Percentiles rank a stretch among this genome's conserved stretches.
Conservation (phyloP, 192 early-diverging fungal species). For the Coemansia sp. region DNA sequence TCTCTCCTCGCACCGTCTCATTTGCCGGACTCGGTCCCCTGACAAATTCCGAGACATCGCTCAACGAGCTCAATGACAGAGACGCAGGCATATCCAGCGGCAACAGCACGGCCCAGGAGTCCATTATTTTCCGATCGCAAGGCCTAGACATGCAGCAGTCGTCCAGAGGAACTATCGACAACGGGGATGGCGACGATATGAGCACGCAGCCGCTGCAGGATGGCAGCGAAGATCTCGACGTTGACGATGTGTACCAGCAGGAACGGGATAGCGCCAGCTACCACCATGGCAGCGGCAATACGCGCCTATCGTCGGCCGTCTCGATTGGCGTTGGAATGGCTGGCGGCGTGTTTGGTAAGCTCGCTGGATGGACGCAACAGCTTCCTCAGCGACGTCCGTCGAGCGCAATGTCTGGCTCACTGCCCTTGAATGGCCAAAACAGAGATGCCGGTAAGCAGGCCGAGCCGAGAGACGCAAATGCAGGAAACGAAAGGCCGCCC, state of each 20-base stretch:
- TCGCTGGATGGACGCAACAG: conserved; percentile 32
- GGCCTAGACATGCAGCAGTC: neutral
- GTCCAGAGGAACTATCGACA: neutral
- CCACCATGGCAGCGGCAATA: neutral
- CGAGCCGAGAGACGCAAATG: neutral
- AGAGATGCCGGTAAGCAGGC: neutral
- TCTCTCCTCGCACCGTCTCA: conserved; percentile 18
- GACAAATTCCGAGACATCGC: conserved; percentile 9
- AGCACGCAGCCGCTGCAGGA: conserved; percentile 13
- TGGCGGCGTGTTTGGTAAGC: conserved; percentile 34
- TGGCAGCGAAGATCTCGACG: neutral
- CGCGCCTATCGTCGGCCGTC: neutral
- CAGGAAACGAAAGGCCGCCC: neutral
- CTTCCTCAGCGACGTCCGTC: conserved; percentile 19
- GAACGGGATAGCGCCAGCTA: neutral
- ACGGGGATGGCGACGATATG: neutral
- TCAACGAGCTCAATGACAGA: neutral
- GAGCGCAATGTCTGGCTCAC: conserved; percentile 2
- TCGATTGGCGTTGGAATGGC: conserved; percentile 34
- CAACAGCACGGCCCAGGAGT: conserved; percentile 10
- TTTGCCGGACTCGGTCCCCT: conserved; percentile 12
- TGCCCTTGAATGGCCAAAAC: neutral
- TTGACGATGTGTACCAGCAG: neutral
- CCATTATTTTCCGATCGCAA: conserved; percentile 15
- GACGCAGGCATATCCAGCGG: neutral